Evolutionary conservation across 2,329 filamentous ascomycete genomes (phyloP).

Genomic region (Stemphylium vesicarium): DNA sequence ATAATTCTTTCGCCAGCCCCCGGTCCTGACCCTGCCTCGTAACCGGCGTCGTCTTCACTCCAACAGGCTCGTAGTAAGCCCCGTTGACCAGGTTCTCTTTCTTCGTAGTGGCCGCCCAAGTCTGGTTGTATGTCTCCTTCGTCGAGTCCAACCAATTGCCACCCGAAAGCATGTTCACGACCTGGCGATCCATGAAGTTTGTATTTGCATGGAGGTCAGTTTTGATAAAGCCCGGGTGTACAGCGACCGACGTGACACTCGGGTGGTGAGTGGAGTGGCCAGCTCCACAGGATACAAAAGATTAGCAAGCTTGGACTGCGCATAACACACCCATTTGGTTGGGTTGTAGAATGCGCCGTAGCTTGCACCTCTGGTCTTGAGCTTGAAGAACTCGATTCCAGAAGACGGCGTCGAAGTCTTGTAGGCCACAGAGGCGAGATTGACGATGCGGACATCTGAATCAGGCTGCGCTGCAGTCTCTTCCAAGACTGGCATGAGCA

Average conservation of each 20-base stretch:
- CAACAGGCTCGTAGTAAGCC: constrained; percentile 51
- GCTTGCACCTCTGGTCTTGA: constrained; percentile 12
- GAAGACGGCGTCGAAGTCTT: constrained; percentile 20
- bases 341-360: constrained; percentile 38
- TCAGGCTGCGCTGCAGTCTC: constrained; percentile 47
- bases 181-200: constrained; percentile 27
- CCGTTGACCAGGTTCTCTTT: constrained; percentile 49
- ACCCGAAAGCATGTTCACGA: not conserved
- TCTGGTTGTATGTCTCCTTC: constrained; percentile 50
- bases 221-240: constrained; percentile 58
- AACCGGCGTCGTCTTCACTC: constrained; percentile 27
- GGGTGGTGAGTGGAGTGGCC: constrained; percentile 51
- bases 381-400: constrained; percentile 43
- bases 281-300: constrained; percentile 55
- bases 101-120: constrained; percentile 49
- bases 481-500: constrained; percentile 53
- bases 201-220: constrained; percentile 51
- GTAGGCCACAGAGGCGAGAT: constrained; percentile 45
- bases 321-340: constrained; percentile 52
- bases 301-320: constrained; percentile 58
- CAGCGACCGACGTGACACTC: constrained; percentile 49
- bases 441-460: constrained; percentile 56
- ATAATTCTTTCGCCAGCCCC: constrained; percentile 45
- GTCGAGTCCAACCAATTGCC: constrained; percentile 6
- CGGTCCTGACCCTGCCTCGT: constrained; percentile 26